phyloP scores from a whole-genome alignment of 2,329 filamentous ascomycete genomes.

The Pezicula carpinea region DNA sequence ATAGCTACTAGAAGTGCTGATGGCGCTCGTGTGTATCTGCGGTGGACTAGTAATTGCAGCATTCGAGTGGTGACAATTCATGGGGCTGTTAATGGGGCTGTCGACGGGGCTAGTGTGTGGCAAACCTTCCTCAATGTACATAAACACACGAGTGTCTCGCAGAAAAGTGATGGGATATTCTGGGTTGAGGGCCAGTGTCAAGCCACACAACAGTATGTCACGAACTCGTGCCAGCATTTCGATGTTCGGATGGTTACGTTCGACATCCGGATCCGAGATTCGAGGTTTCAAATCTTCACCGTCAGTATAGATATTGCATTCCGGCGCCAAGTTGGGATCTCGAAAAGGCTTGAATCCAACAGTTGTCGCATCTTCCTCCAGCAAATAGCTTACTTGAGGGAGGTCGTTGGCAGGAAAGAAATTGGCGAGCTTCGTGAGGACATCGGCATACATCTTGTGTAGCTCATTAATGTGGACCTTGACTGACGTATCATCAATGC shows the following conservation, averaged over 20 bases:
- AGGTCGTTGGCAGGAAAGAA: conserved; percentile 55
- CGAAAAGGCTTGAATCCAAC: conserved; percentile 59
- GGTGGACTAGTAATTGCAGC: background rate
- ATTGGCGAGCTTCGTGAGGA: conserved; percentile 53
- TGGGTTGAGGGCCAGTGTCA: conserved; percentile 49
- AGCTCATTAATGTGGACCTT: conserved; percentile 54
- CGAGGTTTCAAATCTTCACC: conserved; percentile 40
- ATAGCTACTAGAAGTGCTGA: background rate
- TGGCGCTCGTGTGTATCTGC: background rate
- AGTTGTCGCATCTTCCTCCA: conserved; percentile 64
- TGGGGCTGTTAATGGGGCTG: conserved; percentile 7
- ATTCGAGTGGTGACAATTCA: conserved; percentile 31
- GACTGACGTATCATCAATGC: conserved; percentile 47
- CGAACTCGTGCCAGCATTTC: conserved; percentile 65
- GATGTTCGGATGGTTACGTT: conserved; percentile 50
- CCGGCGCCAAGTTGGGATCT: conserved; percentile 40
- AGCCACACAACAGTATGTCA: conserved; percentile 57
- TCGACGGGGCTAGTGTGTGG: conserved; percentile 39
- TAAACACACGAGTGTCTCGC: conserved; percentile 36
- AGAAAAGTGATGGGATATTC: conserved; percentile 35
- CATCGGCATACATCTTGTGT: conserved; percentile 62
- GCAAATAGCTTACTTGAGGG: conserved; percentile 53
- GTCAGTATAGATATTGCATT: conserved; percentile 46
- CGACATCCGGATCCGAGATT: conserved; percentile 40
- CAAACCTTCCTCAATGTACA: conserved; percentile 47